Evolutionary conservation across 176 grass and related monocot genomes (phyloP), one percentile per base, ranked within the genome.

Genomic region (Phoenix roebelenii): DNA sequence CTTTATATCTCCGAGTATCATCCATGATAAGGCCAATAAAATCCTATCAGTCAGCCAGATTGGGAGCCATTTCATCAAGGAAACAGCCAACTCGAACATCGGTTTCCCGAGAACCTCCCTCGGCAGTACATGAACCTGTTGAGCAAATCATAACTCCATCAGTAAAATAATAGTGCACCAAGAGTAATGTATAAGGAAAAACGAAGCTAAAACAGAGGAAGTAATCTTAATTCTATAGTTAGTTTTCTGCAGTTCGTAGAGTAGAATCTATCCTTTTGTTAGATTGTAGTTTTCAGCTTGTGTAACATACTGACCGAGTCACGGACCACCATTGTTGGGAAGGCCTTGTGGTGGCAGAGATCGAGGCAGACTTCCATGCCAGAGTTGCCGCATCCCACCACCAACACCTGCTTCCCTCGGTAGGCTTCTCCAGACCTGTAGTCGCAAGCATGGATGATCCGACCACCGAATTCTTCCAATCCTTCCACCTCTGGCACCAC

Each of bases 281-380:
- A 5, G 28, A 30, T 30, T 7, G 5, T 30, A 1, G 28, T 30
- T 6, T 6, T 30, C 28, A 30, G 28, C 6, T 30, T 30, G 28
- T 30, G 0, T 30, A 5, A 7, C 28, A 30, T 30, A 16, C 53
- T 67, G 61, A 80, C 79, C 15, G 79, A 56, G 64, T 77, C 55
- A 15, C 73, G 73, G 23, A 82, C 73, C 2, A 82, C 68, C 80
- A 83, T 67, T 15, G 68, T 62, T 18, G 80, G 73, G 62, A 52
- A 67, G 16, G 80, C 68, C n/a, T 59, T 54, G 73, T 83, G 80
- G 74, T 73, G 80, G 57, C 74, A 83, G 67, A 83, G 74, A 64
- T 83, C 80, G 49, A 77, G 68, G 60, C 80, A 77, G 24, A 83
- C 32, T 54, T 83, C 80, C 80, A 83, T 83, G 29, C 73, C 80